Evolutionary conservation across 768 basidiomycete species (phyloP), one percentile per base, ranked within the genome.

Genomic region (Lactarius sanguifluus): DNA sequence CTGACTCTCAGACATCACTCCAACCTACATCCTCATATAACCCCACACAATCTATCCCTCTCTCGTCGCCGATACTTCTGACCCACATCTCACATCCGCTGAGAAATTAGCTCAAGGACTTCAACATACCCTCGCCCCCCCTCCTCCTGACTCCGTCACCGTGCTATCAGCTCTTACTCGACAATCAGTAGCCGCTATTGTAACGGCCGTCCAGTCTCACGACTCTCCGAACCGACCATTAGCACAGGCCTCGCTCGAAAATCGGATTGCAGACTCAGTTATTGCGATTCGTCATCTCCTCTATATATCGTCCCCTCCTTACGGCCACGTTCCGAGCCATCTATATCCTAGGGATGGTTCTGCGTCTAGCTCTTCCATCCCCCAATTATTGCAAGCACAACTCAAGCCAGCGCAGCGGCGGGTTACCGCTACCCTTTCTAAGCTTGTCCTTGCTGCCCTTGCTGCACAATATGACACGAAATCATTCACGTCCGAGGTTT

Each of bases 381-480:
- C 83, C 1, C 82, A 85, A 70, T 80, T 86, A 3, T 79, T 89
- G 9, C 77, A 79, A 66, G 69, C 73, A 6, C 76, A 77, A 61
- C 79, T 94, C 52, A 94, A 93, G 75, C 88, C 89, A 8, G 86
- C 87, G 0, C 92, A 93, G 64, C 82, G 92, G 60, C 92, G 92
- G 71, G 89, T 96, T 38, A 92, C 93, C 2, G 91, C 93, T 9
- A 94, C 93, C 0, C 80, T 96, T 10, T 95, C 92, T 23, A 90
- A 95, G 74, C 81, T 98, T 34, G 91, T 96, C 36, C 84, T 97
- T 3, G 92, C 91, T 9, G 88, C 92, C n/a, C 89, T 96, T 58
- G 94, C 95, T 0, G 88, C 92, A 77, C 86, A 90, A 71, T 92
- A 91, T 67, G 89, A 92, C 72, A 88, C 89, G 0, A 87, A 86